A percentile compares a stretch with the other conserved stretches of the same genome.
phyloP scores from a whole-genome alignment of 495 filamentous ascomycete species.

The Lichina pygmaea region DNA sequence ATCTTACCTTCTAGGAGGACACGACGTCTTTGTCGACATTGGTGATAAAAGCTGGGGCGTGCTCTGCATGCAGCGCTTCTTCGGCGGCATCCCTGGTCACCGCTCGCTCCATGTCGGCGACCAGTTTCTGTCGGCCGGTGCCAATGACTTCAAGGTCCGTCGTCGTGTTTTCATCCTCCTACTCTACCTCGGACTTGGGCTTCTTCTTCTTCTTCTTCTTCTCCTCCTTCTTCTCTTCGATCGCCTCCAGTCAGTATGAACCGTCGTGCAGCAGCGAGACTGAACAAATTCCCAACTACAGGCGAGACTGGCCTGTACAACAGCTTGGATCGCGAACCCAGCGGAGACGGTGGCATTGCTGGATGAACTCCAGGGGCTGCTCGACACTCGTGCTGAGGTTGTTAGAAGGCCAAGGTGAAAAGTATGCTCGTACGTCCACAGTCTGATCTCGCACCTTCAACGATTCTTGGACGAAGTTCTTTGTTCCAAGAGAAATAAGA shows the following conservation, averaged over 20 bases:
- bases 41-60: slow-evolving; percentile 96
- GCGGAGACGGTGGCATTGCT: slow-evolving; percentile 67
- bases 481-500: too few species aligned
- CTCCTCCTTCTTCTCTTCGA: not conserved
- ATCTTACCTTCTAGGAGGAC: slow-evolving; percentile 26
- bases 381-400: not conserved
- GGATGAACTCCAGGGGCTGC: slow-evolving; percentile 42
- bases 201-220: not conserved
- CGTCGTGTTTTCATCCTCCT: too few species aligned
- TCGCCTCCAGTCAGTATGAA: not conserved
- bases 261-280: not conserved
- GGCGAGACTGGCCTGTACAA: slow-evolving; percentile 36
- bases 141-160: slow-evolving; percentile 79
- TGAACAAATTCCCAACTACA: slow-evolving; percentile 3
- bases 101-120: slow-evolving; percentile 68
- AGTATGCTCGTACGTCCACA: too few species aligned
- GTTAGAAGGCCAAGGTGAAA: too few species aligned
- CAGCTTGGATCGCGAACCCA: slow-evolving; percentile 81
- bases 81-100: slow-evolving; percentile 37
- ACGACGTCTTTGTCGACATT: slow-evolving; percentile 96
- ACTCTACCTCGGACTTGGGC: too few species aligned
- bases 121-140: slow-evolving; percentile 84
- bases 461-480: too few species aligned
- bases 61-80: slow-evolving; percentile 72
- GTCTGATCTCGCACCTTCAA: too few species aligned